Conservation (phyloP, 108 stramenopile genomes). For the Seminavis robusta region DNA sequence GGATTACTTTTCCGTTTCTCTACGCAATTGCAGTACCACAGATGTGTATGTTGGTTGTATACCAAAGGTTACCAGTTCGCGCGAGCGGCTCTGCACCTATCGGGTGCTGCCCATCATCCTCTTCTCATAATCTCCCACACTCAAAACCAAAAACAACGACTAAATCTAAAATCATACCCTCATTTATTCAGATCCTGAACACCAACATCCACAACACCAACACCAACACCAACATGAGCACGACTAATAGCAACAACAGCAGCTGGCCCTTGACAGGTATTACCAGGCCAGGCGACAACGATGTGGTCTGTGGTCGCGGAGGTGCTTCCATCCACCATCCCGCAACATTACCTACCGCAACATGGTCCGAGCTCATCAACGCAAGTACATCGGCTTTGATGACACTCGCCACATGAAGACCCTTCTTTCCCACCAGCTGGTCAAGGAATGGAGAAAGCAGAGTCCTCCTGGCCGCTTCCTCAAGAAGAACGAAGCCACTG, state of each 20-base stretch:
- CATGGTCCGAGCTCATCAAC: slow-evolving; percentile 7
- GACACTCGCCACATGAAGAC: slow-evolving; percentile 18
- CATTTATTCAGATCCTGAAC: too few species aligned
- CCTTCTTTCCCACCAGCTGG: slow-evolving; percentile 5
- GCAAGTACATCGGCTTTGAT: slow-evolving; percentile 12
- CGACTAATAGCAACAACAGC: background rate
- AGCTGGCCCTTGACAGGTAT: background rate
- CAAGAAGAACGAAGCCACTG: slow-evolving; percentile 12
- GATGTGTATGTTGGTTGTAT: too few species aligned
- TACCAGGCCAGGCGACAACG: background rate
- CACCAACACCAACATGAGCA: background rate
- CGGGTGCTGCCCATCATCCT: too few species aligned
- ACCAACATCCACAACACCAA: background rate
- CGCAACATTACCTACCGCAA: slow-evolving; percentile 23
- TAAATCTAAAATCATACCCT: too few species aligned
- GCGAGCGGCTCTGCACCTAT: too few species aligned
- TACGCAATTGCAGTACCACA: too few species aligned
- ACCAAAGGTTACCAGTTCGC: too few species aligned
- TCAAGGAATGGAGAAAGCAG: background rate
- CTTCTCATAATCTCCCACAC: too few species aligned
- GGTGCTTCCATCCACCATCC: slow-evolving; percentile 8
- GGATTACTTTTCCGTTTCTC: too few species aligned
- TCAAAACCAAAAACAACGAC: too few species aligned
- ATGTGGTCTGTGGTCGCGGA: slow-evolving; percentile 29
- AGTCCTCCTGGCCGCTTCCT: slow-evolving; percentile 25